phyloP scores from a whole-genome alignment of 257 asterid genomes.

The Nemophila menziesii region DNA sequence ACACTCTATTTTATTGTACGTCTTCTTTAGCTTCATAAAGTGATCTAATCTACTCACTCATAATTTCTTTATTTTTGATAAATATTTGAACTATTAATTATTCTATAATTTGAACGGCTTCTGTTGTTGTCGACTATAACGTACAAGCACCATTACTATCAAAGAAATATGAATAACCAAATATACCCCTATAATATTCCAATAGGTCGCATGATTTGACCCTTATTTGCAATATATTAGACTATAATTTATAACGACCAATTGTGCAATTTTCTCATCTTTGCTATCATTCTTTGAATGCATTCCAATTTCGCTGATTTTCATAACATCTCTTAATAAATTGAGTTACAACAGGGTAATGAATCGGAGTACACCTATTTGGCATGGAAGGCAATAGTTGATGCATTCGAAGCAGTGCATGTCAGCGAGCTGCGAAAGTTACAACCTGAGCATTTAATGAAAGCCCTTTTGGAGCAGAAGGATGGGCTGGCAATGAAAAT shows the following conservation, averaged over 20 bases:
- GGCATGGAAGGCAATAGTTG: slow-evolving; percentile 77
- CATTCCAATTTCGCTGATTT: too few species aligned
- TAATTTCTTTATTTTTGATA: neutral
- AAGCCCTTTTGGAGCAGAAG: slow-evolving; percentile 86
- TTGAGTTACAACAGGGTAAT: slow-evolving; percentile 32
- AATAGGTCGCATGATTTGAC: too few species aligned
- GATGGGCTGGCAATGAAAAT: slow-evolving; percentile 87
- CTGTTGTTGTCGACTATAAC: too few species aligned
- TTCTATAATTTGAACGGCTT: too few species aligned
- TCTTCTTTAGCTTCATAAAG: neutral
- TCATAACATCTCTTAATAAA: neutral
- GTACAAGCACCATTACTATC: too few species aligned
- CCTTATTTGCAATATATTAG: neutral
- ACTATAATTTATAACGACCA: too few species aligned
- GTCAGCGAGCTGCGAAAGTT: slow-evolving; percentile 63
- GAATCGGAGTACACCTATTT: slow-evolving; percentile 76
- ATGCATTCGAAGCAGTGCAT: slow-evolving; percentile 69
- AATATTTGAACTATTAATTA: too few species aligned
- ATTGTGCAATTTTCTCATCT: neutral
- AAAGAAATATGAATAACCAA: too few species aligned
- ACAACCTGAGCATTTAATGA: slow-evolving; percentile 86
- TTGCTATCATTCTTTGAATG: neutral
- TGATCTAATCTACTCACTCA: neutral
- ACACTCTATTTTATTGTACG: too few species aligned
- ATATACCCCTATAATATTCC: too few species aligned